A percentile compares a stretch with the other conserved stretches of the same genome.
Evolutionary conservation across 768 basidiomycete genomes (phyloP).

Genomic region (Russula brevipes): DNA sequence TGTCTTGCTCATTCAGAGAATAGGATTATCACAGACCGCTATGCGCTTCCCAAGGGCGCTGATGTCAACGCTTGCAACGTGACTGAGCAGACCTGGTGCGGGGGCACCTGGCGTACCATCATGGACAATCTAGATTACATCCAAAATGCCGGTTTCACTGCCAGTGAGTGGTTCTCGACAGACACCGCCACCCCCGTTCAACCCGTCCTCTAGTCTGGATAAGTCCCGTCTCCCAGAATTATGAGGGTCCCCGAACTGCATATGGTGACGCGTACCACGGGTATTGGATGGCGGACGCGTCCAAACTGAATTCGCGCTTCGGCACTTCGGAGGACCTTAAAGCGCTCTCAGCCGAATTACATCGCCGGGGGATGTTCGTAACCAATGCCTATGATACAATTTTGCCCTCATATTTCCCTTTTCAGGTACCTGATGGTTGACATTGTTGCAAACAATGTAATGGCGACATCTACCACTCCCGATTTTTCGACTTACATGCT

Average conservation of each 20-base stretch:
- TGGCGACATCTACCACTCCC: conserved; percentile 57
- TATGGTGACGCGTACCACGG: conserved; percentile 86
- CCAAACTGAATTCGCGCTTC: conserved; percentile 62
- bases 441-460: conserved; percentile 82
- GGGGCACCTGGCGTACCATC: conserved; percentile 80
- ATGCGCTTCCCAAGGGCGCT: conserved; percentile 56
- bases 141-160: conserved; percentile 76
- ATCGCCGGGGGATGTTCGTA: conserved; percentile 63
- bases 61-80: conserved; percentile 52
- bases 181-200: background rate
- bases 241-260: conserved; percentile 58
- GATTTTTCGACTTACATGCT: conserved; percentile 65
- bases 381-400: background rate
- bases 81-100: conserved; percentile 64
- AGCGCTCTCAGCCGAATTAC: conserved; percentile 58
- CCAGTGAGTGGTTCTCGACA: conserved; percentile 42
- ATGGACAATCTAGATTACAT: conserved; percentile 80
- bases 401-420: conserved; percentile 2
- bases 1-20: background rate
- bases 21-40: conserved; percentile 72
- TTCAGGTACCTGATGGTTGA: conserved; percentile 78
- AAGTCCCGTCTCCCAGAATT: conserved; percentile 76
- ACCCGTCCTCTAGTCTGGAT: conserved; percentile 60
- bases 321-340: conserved; percentile 71
- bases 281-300: conserved; percentile 73